Evolutionary conservation across 2,329 filamentous ascomycete species (phyloP), one percentile per base, ranked within the genome.

Genomic region (Coniochaeta pulveracea): DNA sequence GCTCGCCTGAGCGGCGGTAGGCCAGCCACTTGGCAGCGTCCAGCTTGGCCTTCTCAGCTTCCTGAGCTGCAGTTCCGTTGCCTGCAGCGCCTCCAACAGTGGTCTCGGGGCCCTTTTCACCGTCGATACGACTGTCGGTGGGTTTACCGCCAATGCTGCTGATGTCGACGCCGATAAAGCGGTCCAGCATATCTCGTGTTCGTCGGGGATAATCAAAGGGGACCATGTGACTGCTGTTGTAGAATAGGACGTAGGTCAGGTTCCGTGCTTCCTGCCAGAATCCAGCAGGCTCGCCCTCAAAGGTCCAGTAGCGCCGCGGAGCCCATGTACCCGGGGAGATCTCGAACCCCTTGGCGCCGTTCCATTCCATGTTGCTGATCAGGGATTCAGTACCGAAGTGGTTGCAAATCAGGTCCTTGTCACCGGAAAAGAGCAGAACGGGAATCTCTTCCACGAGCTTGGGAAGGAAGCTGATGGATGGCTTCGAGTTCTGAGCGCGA

Each of bases 171-270:
- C 76, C 75, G 71, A 96, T 85, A 60, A 98, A 94, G 25, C 91
- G 82, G 57, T 98, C 89, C 11, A 98, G 76, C 91, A 98, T 98
- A 54, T 96, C 91, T 40, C 89, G 76, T 14, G 79, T 82, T 39
- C 86, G 80, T 30, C 85, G 77, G 1, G 89, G 80, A 47, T 82
- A 83, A 56, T 98, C 89, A 50, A 91, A 96, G 1, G 91, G 93
- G 1, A 98, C 91, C 91, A 98, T 98, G 57, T 98, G 91, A 32
- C 84, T 93, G 11, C 85, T 78, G 55, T 98, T 93, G 64, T 93
- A 85, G 60, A 96, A 94, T 25, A 93, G 68, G 19, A 98, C 79
- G 51, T 98, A 98, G 1, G 91, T 95, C 40, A 98, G 61, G 58
- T 98, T 98, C 43, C 93, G 78, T 2, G 91, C 89, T 53, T 86